These are phyloP conservation scores for Ganoderma multipileum DNA, from an alignment of 1,284 basidiomycete species.

Conservation along the genomic window DNA sequence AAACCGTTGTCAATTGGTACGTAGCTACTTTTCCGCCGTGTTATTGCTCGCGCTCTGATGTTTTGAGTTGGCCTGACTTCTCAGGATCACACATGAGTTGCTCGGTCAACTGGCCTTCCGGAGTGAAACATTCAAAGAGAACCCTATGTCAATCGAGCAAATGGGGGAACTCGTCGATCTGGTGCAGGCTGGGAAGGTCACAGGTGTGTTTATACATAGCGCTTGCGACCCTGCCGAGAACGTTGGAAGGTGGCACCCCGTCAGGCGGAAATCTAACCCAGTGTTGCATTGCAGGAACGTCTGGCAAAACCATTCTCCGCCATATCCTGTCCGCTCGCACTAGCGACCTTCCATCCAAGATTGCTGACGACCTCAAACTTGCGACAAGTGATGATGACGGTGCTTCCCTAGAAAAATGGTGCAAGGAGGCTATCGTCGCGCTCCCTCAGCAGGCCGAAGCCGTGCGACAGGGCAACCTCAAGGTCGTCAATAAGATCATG, in stretches of 20 bases:
- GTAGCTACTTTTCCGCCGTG: neutral
- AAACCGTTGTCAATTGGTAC: conserved; percentile 87
- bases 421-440: conserved; percentile 66
- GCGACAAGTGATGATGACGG: conserved; percentile 44
- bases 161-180: conserved; percentile 84
- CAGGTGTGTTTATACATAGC: conserved; percentile 53
- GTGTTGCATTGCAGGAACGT: conserved; percentile 55
- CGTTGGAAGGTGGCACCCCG: conserved; percentile 1
- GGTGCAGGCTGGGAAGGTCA: conserved; percentile 71
- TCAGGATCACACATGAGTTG: conserved; percentile 88
- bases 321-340: conserved; percentile 63
- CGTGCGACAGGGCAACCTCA: conserved; percentile 76
- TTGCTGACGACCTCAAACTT: conserved; percentile 60
- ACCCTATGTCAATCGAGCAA: conserved; percentile 64
- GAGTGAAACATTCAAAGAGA: conserved; percentile 66
- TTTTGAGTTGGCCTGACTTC: neutral
- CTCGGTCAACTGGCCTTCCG: conserved; percentile 77
- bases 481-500: conserved; percentile 88
- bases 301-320: conserved; percentile 73
- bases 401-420: conserved; percentile 57
- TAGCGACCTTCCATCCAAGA: conserved; percentile 43
- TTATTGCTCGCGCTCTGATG: neutral
- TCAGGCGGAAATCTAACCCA: conserved; percentile 6
- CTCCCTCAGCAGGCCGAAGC: conserved; percentile 78
- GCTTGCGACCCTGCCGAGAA: neutral